A percentile compares a stretch with the other conserved stretches of the same genome.
These are phyloP conservation scores for Juglanconis oblonga DNA, from an alignment of 2,329 filamentous ascomycete genomes.

Conservation along the genomic window DNA sequence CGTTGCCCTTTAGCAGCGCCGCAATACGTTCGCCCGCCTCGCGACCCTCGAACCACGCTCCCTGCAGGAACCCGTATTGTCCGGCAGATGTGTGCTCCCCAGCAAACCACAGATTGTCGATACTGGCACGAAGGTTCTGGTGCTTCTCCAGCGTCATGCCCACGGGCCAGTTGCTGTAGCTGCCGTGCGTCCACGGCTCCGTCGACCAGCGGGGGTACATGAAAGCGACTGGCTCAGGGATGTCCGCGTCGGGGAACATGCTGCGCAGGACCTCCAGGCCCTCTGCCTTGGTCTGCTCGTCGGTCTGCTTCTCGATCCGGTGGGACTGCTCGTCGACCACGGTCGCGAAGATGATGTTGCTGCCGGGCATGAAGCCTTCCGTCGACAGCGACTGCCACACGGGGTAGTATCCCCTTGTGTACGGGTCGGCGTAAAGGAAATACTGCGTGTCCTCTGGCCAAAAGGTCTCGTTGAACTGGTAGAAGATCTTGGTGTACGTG, in stretches of 20 bases:
- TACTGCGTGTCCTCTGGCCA: conserved; percentile 49
- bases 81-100: conserved; percentile 61
- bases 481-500: conserved; percentile 71
- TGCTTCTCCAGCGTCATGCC: conserved; percentile 63
- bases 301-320: conserved; percentile 55
- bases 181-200: conserved; percentile 50
- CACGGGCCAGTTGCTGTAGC: conserved; percentile 66
- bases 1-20: conserved; percentile 29
- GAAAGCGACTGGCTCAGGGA: conserved; percentile 60
- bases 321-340: conserved; percentile 56
- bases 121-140: conserved; percentile 65
- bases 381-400: conserved; percentile 62
- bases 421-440: conserved; percentile 43
- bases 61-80: conserved; percentile 66
- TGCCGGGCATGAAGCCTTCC: conserved; percentile 56
- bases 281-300: conserved; percentile 55
- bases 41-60: conserved; percentile 56
- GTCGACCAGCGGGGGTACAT: conserved; percentile 58
- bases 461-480: conserved; percentile 66
- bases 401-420: conserved; percentile 44
- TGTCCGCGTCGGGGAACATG: conserved; percentile 57
- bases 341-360: conserved; percentile 65
- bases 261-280: conserved; percentile 53
- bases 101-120: conserved; percentile 60
- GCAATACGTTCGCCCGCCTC: conserved; percentile 45